Evolutionary conservation across 1,139 yeast species (phyloP), one percentile per base, ranked within the genome.

Genomic region (Yamadazyma atlantica): DNA sequence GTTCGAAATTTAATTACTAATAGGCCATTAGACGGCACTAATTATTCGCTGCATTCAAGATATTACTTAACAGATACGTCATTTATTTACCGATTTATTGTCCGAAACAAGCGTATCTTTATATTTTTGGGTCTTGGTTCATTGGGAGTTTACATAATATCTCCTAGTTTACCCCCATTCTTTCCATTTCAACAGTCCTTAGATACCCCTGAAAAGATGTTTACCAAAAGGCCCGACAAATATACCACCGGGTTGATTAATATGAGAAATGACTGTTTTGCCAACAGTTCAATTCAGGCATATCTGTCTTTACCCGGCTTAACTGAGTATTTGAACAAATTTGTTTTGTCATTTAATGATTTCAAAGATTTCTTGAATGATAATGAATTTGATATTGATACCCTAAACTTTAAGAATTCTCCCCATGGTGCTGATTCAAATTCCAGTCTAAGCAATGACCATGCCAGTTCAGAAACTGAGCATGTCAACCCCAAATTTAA

Each of bases 271-370:
- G 96, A 89, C 57, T 90, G 97, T 59, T 90, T 87, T 63, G 96
- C 96, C 43, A 90, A 92, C 54, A 79, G 95, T n/a, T 82, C 90
- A 1, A 57, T 92, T 16, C 97, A 90, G 58, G 94, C 96, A 0
- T 74, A 90, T 44, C 80, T 88, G 12, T 66, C 95, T 0, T 60
- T 86, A 22, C 83, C 89, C 0, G 71, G 73, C 0, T 58, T 89
- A 36, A 79, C 82, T 23, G 69, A 64, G 12, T 89, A 87, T 52
- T 64, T 89, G 43, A 78, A 77, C 47, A 63, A 62, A 33, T 64
- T 69, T 37, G 61, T 64, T 29, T 37, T 48, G 6, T 42, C 58
- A 3, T 67, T 55, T 44, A 45, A 49, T 16, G 37, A 51, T 57
- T 44, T 73, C 27, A 57, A 56, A 32, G 54, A 57, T 27, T 60